Evolutionary conservation across 352 stramenopile species (phyloP).

Genomic region (Pythium coloratum): DNA sequence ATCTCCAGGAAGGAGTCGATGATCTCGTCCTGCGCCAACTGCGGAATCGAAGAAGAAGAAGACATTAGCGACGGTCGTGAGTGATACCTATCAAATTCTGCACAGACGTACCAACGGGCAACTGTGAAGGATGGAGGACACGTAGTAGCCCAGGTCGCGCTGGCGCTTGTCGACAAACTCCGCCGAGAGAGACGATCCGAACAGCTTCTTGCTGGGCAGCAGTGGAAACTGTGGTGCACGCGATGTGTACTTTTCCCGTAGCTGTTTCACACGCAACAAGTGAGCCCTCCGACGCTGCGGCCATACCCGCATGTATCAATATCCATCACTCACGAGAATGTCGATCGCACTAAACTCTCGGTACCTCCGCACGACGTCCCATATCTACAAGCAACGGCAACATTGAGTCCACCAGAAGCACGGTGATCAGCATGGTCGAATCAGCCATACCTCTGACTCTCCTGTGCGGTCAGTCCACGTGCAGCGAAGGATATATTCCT

Average conservation of each 20-base stretch:
- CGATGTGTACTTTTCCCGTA: conserved; percentile 85
- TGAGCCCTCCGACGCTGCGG: not conserved
- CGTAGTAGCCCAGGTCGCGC: conserved; percentile 85
- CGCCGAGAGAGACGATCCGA: conserved; percentile 78
- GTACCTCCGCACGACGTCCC: conserved; percentile 82
- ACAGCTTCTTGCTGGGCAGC: conserved; percentile 87
- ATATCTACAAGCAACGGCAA: conserved; percentile 44
- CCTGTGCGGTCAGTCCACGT: conserved; percentile 46
- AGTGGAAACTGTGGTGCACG: conserved; percentile 69
- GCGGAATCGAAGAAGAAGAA: not conserved
- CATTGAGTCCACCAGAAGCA: not conserved
- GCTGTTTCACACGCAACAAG: conserved; percentile 27
- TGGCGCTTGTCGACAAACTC: conserved; percentile 89
- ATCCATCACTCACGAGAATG: conserved; percentile 54
- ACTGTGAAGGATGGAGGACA: conserved; percentile 83
- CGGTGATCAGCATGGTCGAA: not conserved
- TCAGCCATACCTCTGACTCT: conserved; percentile 16
- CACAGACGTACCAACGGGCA: conserved; percentile 55
- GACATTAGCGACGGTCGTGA: not conserved
- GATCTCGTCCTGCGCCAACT: conserved; percentile 86
- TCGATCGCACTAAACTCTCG: conserved; percentile 86
- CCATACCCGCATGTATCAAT: not conserved
- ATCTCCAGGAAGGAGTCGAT: conserved; percentile 89
- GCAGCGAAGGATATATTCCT: conserved; percentile 86
- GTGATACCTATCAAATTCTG: no score